Base-by-base conservation (phyloP, 306 rosid genomes). In the Prunus armeniaca region DNA sequence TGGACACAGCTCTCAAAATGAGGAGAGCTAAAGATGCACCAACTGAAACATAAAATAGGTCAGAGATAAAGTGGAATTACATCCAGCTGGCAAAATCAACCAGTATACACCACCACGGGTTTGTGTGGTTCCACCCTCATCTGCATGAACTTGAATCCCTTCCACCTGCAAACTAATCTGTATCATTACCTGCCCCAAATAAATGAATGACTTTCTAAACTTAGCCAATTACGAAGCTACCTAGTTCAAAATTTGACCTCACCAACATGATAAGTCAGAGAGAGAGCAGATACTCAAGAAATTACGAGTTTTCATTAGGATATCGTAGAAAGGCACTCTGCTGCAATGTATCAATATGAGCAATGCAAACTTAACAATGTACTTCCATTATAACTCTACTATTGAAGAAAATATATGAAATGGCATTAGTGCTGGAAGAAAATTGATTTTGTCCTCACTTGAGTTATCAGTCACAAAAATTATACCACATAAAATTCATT, bases 81-180 rank as follows among this genome's bases (percentile, higher is more conserved):
- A 89, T 89, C 93, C 93, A n/a, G 93, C 93, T 0, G 91, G 93
- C 78, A 89, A 68, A 84, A 89, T 89, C 24, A 89, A 56, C 86
- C 86, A 84, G 85, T 89, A 89, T 56, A 87, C 25, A 76, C 93
- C 93, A 70, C 91, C 93, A 38, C 91, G 90, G 22, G 93, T 89
- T 69, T 89, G 91, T 27, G 91, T 89, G 22, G 88, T 76, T 78
- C 91, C 93, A n/a, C 93, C 91, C 82, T 86, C 93, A 78, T 86
- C 79, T 24, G 86, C 90, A 49, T 89, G 87, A 81, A 89, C 93
- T 84, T 86, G 90, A 32, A 89, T 89, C 69, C 94, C 94, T 82
- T 89, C 91, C 38, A 89, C 91, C 93, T 89, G 84, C 79, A 71
- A 55, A 84, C 47, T 58, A 63, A 25, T n/a, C 28, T 32, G 30